These are phyloP conservation scores for Albophoma yamanashiensis DNA, from an alignment of 2,329 filamentous ascomycete species.

Conservation along the genomic window DNA sequence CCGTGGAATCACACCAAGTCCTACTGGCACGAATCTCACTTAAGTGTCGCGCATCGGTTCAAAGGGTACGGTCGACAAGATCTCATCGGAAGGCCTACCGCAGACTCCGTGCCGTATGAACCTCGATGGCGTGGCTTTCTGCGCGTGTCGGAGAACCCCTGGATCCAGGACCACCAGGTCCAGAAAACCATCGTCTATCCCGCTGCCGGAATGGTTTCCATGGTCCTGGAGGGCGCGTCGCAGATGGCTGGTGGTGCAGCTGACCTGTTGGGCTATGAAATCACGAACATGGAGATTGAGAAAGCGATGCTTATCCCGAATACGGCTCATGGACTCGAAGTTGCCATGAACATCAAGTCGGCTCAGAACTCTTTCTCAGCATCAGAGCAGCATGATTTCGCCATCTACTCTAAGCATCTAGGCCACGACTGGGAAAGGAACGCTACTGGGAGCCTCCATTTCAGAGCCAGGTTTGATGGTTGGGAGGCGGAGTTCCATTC, in stretches of 20 bases:
- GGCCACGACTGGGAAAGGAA: slow-evolving; percentile 31
- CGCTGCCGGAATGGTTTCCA: slow-evolving; percentile 36
- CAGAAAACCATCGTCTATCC: slow-evolving; percentile 40
- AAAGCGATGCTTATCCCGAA: slow-evolving; percentile 41
- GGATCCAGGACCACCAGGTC: slow-evolving; percentile 40
- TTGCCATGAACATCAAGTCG: slow-evolving; percentile 32
- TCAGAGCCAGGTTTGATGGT: slow-evolving; percentile 13
- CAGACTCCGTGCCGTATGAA: slow-evolving; percentile 32
- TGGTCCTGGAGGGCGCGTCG: slow-evolving; percentile 35
- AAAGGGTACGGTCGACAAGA: slow-evolving; percentile 36
- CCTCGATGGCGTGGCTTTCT: slow-evolving; percentile 39
- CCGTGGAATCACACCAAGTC: slow-evolving; percentile 41
- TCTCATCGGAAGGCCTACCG: slow-evolving; percentile 35
- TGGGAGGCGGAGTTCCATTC: slow-evolving; percentile 9
- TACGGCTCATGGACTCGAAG: slow-evolving; percentile 36
- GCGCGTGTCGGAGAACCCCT: slow-evolving; percentile 36
- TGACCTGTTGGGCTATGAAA: slow-evolving; percentile 26
- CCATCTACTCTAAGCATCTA: slow-evolving; percentile 34
- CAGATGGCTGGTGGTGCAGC: slow-evolving; percentile 22
- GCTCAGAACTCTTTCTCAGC: not conserved
- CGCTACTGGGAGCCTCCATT: slow-evolving; percentile 22
- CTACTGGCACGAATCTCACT: slow-evolving; percentile 43
- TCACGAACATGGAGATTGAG: slow-evolving; percentile 33
- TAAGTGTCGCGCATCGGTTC: slow-evolving; percentile 31
- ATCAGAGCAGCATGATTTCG: slow-evolving; percentile 19